phyloP scores from a whole-genome alignment of 164 flowering plant genomes.

The Piper betle region DNA sequence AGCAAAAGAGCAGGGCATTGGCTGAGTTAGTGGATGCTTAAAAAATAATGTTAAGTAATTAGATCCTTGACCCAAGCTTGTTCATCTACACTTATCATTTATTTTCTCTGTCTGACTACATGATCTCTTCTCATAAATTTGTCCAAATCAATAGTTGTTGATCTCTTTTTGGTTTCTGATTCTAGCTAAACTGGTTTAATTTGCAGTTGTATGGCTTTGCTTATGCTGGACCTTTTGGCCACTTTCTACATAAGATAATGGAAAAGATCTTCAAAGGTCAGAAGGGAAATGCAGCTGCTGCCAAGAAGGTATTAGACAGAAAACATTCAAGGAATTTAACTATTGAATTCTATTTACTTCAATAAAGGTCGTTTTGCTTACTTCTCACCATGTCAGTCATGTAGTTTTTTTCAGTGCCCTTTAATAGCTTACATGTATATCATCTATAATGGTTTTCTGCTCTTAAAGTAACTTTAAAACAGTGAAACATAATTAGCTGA shows the following conservation, averaged over 20 bases:
- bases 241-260: conserved; percentile 68
- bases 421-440: not conserved
- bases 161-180: not conserved
- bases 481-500: not conserved
- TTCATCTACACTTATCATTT: too few species aligned
- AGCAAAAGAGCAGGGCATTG: too few species aligned
- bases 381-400: too few species aligned
- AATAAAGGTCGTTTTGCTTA: not conserved
- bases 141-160: not conserved
- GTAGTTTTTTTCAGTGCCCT: not conserved
- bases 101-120: too few species aligned
- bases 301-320: conserved; percentile 42
- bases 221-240: conserved; percentile 74
- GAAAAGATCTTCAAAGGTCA: conserved; percentile 58
- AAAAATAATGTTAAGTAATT: too few species aligned
- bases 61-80: too few species aligned
- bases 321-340: not conserved
- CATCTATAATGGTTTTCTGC: not conserved
- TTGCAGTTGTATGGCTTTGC: conserved; percentile 66
- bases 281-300: conserved; percentile 45
- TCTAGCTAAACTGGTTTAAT: not conserved
- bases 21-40: too few species aligned
- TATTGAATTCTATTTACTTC: not conserved
- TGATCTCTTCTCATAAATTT: not conserved
- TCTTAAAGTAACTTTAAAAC: not conserved